phyloP scores from a whole-genome alignment of 2,329 filamentous ascomycete species.

The Alternaria sp. region DNA sequence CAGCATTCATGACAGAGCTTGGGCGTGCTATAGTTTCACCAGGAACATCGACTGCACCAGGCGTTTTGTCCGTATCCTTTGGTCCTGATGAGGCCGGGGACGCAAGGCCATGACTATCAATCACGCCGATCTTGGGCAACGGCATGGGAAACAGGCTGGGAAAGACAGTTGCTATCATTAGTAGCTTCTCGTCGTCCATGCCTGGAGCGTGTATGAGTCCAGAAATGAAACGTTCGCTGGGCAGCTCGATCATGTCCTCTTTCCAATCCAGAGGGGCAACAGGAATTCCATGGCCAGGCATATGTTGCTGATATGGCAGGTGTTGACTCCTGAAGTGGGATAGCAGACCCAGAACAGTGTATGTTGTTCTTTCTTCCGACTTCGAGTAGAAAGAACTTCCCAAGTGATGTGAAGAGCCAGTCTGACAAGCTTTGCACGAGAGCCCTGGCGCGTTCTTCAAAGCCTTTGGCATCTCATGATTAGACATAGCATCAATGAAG shows the following conservation, averaged over 20 bases:
- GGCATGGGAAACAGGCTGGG: conserved; percentile 55
- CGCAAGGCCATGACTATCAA: conserved; percentile 40
- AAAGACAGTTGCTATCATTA: conserved; percentile 61
- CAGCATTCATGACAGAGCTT: conserved; percentile 27
- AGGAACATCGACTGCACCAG: conserved; percentile 25
- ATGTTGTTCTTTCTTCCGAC: conserved; percentile 51
- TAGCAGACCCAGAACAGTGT: conserved; percentile 63
- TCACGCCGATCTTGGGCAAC: conserved; percentile 53
- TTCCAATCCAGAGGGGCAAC: conserved; percentile 61
- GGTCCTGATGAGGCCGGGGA: conserved; percentile 41
- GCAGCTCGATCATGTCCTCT: conserved; percentile 68
- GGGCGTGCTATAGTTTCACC: conserved; percentile 31
- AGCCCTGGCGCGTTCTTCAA: conserved; percentile 56
- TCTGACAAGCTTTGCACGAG: conserved; percentile 54
- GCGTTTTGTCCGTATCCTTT: conserved; percentile 41
- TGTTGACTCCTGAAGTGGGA: conserved; percentile 69
- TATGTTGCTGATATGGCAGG: conserved; percentile 34
- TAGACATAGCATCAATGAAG: conserved; percentile 58
- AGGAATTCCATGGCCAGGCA: conserved; percentile 34
- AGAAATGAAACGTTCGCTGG: conserved; percentile 59
- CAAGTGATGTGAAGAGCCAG: conserved; percentile 36
- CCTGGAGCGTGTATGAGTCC: conserved; percentile 61
- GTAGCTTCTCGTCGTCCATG: conserved; percentile 65
- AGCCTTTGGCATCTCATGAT: conserved; percentile 51
- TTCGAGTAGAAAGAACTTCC: conserved; percentile 46